Base-by-base conservation (phyloP, 2,329 filamentous ascomycete genomes). In the Fusarium subglutinans region DNA sequence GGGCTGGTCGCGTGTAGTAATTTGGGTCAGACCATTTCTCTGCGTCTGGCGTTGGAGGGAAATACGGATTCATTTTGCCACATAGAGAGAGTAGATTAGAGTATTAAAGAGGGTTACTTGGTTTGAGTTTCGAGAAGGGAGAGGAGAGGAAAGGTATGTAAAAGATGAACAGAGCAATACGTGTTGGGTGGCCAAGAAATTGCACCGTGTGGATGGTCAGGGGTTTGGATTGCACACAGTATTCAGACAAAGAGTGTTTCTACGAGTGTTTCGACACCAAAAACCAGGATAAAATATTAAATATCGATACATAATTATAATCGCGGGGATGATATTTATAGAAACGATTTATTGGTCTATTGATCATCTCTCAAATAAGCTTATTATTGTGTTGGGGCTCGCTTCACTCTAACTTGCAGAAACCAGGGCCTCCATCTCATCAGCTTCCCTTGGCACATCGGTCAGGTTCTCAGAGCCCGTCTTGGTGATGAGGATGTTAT, bases 391-490 rank as follows among this genome's bases (percentile, higher is more conserved):
- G 24, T 10, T 41, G 35, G 35, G 51, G 35, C 37, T 60, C 60
- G 43, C 47, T 51, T 66, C 26, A 28, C 41, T 61, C 24, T 73
- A 77, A 54, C 68, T 71, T 26, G 56, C 72, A 38, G 76, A 66
- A 20, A 80, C 73, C n/a, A 82, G 61, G 20, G 82, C 80, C 76
- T 93, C 88, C 80, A 93, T 83, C 76, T 90, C 88, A 22, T 85
- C 87, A 7, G 91, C 86, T 63, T 92, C 91, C 81, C 94, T 95
- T 10, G 90, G 87, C 8, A 91, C 91, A 18, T 89, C 90, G 2
- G 93, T 95, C 74, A 95, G 80, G 80, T 95, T 95, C 78, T 93
- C 89, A 70, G 88, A 90, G 11, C 93, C 92, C 28, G 86, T 85
- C 56, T 89, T 86, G 0, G 92, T 95, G 69, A 95, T 90, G 33